Evolutionary conservation across 208 protist genomes (phyloP).

Genomic region (Trypanosoma melophagium): DNA sequence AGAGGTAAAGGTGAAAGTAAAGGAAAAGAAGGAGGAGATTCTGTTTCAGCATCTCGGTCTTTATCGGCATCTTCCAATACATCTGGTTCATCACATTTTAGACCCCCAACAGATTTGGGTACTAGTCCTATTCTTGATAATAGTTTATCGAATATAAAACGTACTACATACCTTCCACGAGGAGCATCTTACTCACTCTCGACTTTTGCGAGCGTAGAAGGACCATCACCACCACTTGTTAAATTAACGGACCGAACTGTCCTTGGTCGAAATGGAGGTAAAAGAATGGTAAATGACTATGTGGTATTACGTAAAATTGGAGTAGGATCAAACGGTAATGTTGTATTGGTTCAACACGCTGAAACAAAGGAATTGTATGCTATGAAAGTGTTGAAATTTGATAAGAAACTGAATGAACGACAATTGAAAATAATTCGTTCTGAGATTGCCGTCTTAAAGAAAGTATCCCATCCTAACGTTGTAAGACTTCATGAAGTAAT

Average conservation of each 20-base stretch:
- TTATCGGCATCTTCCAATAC: no score
- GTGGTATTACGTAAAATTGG: slow-evolving; percentile 81
- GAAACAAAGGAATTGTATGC: slow-evolving; percentile 52
- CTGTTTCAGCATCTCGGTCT: no score
- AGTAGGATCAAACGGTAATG: slow-evolving; percentile 93
- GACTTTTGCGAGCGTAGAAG: background rate
- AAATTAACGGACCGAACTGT: slow-evolving; percentile 31
- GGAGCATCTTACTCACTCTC: slow-evolving; percentile 15
- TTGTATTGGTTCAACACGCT: slow-evolving; percentile 89
- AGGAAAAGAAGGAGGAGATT: no score
- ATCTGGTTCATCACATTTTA: no score
- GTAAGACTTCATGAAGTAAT: slow-evolving; percentile 91
- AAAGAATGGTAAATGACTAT: slow-evolving; percentile 67
- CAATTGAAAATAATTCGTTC: slow-evolving; percentile 25
- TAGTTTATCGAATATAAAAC: background rate
- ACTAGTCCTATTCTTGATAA: background rate
- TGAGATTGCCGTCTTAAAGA: slow-evolving; percentile 86
- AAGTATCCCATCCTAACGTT: slow-evolving; percentile 84
- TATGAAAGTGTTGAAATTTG: slow-evolving; percentile 56
- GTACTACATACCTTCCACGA: slow-evolving; percentile 8
- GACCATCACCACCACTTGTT: slow-evolving; percentile 7
- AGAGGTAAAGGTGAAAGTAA: no score
- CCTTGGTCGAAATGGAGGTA: slow-evolving; percentile 24
- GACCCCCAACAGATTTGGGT: background rate
- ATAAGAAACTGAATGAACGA: slow-evolving; percentile 10